These are phyloP conservation scores for Clausena lansium DNA, from an alignment of 345 rosid species.

Conservation along the genomic window DNA sequence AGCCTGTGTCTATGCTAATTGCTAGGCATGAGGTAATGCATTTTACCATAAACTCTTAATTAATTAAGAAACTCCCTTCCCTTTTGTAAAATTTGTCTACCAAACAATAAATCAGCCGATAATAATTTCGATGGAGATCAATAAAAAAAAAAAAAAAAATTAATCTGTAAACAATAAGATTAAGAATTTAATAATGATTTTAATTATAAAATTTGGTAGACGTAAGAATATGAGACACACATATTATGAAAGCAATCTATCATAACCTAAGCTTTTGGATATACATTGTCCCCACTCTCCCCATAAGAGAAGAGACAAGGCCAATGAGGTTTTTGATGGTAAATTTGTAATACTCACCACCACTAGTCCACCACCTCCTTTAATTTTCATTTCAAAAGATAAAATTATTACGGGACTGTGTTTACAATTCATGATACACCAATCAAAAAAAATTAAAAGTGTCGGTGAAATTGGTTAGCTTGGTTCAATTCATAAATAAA, in stretches of 20 bases:
- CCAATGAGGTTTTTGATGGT: neutral
- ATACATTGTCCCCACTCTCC: neutral
- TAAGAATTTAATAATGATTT: neutral
- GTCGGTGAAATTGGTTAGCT: slow-evolving; percentile 3
- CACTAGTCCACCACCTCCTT: neutral
- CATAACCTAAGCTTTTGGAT: neutral
- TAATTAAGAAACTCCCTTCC: no score
- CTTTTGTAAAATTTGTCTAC: no score
- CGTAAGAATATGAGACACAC: neutral
- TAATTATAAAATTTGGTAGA: neutral
- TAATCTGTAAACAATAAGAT: neutral
- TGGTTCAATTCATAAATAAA: neutral
- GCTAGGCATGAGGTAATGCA: no score
- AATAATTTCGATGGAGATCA: neutral
- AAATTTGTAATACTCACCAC: neutral
- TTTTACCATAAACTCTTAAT: no score
- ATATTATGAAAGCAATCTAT: neutral
- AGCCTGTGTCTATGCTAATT: neutral
- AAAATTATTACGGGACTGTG: neutral
- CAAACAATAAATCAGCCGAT: no score
- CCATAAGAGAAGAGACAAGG: neutral
- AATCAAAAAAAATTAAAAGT: neutral
- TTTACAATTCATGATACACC: neutral
- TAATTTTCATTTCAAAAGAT: neutral
- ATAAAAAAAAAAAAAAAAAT: neutral